These are phyloP conservation scores for Tuber microsphaerosporum DNA, from an alignment of 495 filamentous ascomycete species.

Conservation along the genomic window DNA sequence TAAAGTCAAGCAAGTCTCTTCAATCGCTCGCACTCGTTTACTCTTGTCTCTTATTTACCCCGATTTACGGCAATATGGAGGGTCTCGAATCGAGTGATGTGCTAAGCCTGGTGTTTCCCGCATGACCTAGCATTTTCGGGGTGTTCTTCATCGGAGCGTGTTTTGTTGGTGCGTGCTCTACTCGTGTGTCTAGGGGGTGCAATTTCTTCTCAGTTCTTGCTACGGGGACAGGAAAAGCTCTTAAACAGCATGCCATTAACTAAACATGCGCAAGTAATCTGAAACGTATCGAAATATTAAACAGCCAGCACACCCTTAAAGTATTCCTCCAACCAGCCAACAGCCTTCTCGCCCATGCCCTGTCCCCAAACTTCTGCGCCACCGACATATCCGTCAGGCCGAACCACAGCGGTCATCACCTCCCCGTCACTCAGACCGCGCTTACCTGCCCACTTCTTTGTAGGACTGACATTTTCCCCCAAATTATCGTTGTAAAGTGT, in stretches of 20 bases:
- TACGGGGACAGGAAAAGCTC: not conserved
- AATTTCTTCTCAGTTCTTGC: not conserved
- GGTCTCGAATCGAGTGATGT: not conserved
- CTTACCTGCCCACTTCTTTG: slow-evolving; percentile 57
- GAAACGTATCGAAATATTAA: not conserved
- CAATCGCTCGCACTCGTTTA: not conserved
- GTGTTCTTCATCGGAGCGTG: not conserved
- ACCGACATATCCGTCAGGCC: slow-evolving; percentile 62
- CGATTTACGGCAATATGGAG: not conserved
- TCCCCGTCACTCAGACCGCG: slow-evolving; percentile 46
- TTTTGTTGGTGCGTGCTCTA: not conserved
- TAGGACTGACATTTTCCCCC: slow-evolving; percentile 48
- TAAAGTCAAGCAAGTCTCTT: too few relatives aligned
- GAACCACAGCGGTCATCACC: slow-evolving; percentile 54
- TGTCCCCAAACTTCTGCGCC: slow-evolving; percentile 47
- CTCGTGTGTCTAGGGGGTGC: not conserved
- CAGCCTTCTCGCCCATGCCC: slow-evolving; percentile 47
- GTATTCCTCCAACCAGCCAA: slow-evolving; percentile 55
- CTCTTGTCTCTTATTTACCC: not conserved
- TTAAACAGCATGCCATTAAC: not conserved
- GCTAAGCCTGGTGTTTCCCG: not conserved
- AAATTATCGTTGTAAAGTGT: slow-evolving; percentile 60
- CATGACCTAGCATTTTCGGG: not conserved
- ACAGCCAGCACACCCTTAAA: slow-evolving; percentile 51
- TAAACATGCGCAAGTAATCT: not conserved